These are phyloP conservation scores for Pseudogymnoascus sp. DNA, from an alignment of 2,329 filamentous ascomycete species.

Conservation along the genomic window DNA sequence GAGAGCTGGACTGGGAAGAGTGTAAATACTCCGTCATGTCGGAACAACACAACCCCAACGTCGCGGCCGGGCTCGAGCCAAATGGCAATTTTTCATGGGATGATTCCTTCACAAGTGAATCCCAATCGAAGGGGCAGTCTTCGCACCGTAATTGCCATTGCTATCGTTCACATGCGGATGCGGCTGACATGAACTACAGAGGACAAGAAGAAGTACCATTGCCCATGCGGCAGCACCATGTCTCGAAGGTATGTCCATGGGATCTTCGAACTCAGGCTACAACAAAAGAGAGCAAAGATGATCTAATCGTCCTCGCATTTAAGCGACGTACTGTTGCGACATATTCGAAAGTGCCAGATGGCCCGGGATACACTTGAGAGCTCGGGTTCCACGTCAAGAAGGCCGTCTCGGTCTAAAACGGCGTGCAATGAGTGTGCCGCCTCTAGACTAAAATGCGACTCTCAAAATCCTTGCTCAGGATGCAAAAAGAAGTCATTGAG, in stretches of 20 bases:
- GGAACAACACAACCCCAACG: neutral
- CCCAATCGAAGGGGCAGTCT: neutral
- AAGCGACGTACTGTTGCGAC: neutral
- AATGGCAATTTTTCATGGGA: neutral
- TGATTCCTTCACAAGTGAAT: neutral
- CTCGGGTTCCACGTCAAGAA: neutral
- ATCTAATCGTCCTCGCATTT: neutral
- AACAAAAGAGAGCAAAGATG: neutral
- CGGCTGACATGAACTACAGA: neutral
- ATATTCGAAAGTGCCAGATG: neutral
- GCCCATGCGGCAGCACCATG: slow-evolving; percentile 1
- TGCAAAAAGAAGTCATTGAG: neutral
- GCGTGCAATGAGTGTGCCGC: neutral
- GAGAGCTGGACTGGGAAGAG: neutral
- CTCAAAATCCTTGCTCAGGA: neutral
- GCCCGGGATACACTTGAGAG: neutral
- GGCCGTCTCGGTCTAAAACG: neutral
- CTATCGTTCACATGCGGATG: neutral
- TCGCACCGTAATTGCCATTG: neutral
- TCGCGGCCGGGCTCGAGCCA: neutral
- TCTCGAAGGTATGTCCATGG: neutral
- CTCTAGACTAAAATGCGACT: neutral
- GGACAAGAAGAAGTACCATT: neutral
- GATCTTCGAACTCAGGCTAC: neutral
- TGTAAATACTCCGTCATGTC: neutral